Evolutionary conservation across 225 moss, liverwort and hornwort genomes (phyloP).

Genomic region (Climacium dendroides): DNA sequence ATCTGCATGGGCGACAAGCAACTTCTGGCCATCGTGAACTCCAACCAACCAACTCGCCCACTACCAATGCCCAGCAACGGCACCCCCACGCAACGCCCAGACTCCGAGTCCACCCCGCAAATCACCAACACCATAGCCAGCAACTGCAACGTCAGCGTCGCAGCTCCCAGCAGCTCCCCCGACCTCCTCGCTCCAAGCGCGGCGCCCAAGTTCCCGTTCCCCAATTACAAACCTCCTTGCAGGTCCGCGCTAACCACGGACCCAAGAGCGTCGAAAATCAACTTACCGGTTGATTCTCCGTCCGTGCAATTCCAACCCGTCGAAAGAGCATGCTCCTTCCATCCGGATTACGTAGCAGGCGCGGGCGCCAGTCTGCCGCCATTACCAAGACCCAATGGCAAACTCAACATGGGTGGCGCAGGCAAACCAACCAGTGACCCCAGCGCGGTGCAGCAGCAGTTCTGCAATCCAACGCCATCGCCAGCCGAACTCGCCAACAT

Average conservation of each 20-base stretch:
- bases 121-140: not conserved
- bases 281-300: slow-evolving; percentile 27
- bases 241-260: not conserved
- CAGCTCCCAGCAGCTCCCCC: not conserved
- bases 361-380: slow-evolving; percentile 7
- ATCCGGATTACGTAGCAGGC: slow-evolving; percentile 1
- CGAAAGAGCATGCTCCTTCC: slow-evolving; percentile 17
- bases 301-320: slow-evolving; percentile 9
- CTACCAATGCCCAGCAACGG: not conserved
- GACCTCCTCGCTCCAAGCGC: not conserved
- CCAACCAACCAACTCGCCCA: not conserved
- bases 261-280: slow-evolving; percentile 21
- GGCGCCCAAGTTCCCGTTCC: slow-evolving; percentile 10
- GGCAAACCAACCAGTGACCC: not conserved
- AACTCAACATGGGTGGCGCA: not conserved
- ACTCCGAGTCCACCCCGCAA: not conserved
- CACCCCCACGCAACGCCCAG: not conserved
- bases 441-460: not conserved
- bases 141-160: slow-evolving; percentile 9
- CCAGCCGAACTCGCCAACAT: slow-evolving; percentile 83
- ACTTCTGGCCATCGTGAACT: slow-evolving; percentile 63
- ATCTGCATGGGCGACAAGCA: slow-evolving; percentile 92
- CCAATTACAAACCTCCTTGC: not conserved
- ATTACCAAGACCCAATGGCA: slow-evolving; percentile 20
- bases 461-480: slow-evolving; percentile 31